These are phyloP conservation scores for Dioszegia crocea DNA, from an alignment of 768 basidiomycete genomes.

Conservation along the genomic window DNA sequence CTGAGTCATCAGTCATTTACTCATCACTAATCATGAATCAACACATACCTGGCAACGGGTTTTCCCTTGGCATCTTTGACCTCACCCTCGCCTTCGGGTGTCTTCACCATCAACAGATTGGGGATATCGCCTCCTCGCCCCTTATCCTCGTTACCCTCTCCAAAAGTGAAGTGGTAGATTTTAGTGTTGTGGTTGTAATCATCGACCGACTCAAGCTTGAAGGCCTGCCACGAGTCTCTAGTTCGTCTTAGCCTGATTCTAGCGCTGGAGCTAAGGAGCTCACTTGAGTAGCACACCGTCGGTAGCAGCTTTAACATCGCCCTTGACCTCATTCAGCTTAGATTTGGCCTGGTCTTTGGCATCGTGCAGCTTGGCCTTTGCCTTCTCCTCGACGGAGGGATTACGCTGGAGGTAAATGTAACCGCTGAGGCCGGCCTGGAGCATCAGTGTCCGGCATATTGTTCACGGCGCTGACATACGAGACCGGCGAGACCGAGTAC, in stretches of 20 bases:
- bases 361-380: constrained; percentile 7
- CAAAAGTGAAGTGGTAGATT: constrained; percentile 72
- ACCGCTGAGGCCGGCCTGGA: constrained; percentile 49
- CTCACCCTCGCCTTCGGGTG: constrained; percentile 51
- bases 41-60: constrained; percentile 62
- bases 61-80: constrained; percentile 62
- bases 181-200: constrained; percentile 95
- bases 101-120: constrained; percentile 61
- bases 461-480: constrained; percentile 15
- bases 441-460: neutral
- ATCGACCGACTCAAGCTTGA: constrained; percentile 69
- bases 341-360: constrained; percentile 1
- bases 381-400: constrained; percentile 11
- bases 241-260: neutral
- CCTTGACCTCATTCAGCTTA: constrained; percentile 14
- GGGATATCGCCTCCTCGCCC: constrained; percentile 42
- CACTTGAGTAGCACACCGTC: constrained; percentile 36
- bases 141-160: constrained; percentile 47
- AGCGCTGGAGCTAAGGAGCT: neutral
- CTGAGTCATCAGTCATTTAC: constrained; percentile 11
- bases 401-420: constrained; percentile 54
- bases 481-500: constrained; percentile 31
- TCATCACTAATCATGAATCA: neutral
- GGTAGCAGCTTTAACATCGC: constrained; percentile 19
- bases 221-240: constrained; percentile 54